Evolutionary conservation across 176 grass and related monocot species (phyloP), one percentile per base, ranked within the genome.

Genomic region (Canna indica): DNA sequence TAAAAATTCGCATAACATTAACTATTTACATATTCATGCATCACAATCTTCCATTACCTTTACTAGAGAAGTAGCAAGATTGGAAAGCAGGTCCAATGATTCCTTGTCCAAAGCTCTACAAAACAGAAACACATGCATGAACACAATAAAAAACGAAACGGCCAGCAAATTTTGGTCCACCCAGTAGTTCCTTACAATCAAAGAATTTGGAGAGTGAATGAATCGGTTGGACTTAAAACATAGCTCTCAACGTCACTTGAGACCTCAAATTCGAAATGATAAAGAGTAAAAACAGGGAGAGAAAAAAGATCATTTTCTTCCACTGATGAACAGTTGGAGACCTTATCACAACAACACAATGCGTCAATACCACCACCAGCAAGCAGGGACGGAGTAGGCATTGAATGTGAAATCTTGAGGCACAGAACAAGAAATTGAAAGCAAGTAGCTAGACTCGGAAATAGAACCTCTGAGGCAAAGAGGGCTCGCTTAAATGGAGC

Each of bases 91-190:
- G 83, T 47, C 79, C 60, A 39, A 80, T 83, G 22, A 85, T 78
- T 73, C 74, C 82, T 79, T 88, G 87, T 68, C 58, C 76, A 50
- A 72, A 90, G 35, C 61, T 76, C 91, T 95, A 82, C 16, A 15
- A 24, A 61, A 80, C n/a, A n/a, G n/a, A 38, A 75, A 12, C 46
- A 83, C 80, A 20, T 72, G 58, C 36, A 77, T 81, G 60, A 73
- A 20, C 27, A 82, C 1, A 53, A 15, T n/a, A n/a, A n/a, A n/a
- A n/a, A n/a, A n/a, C n/a, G n/a, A n/a, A n/a, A n/a, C n/a, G n/a
- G n/a, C n/a, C n/a, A n/a, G n/a, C n/a, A n/a, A n/a, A n/a, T n/a
- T n/a, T n/a, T n/a, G n/a, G n/a, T n/a, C n/a, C n/a, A n/a, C n/a
- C n/a, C n/a, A n/a, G n/a, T n/a, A n/a, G n/a, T n/a, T n/a, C n/a